These are phyloP conservation scores for Xylaria sp. DNA, from an alignment of 2,329 filamentous ascomycete species.

Conservation along the genomic window DNA sequence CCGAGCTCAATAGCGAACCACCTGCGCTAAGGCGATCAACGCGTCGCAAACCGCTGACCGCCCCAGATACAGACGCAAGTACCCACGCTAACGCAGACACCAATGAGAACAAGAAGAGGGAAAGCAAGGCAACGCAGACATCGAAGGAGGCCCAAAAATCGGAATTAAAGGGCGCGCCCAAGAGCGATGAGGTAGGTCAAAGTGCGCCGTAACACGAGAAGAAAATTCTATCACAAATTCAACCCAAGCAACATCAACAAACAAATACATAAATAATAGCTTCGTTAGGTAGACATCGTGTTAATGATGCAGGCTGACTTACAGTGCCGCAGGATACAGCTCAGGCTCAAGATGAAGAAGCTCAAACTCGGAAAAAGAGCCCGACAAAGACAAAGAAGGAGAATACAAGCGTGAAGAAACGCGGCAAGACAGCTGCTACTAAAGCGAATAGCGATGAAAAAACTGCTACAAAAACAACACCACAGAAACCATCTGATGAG, in stretches of 20 bases:
- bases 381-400: conserved; percentile 16
- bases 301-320: background rate
- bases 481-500: conserved; percentile 29
- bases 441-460: conserved; percentile 21
- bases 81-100: conserved; percentile 6
- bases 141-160: background rate
- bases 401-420: conserved; percentile 24
- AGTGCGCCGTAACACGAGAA: conserved; percentile 24
- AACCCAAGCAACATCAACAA: background rate
- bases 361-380: background rate
- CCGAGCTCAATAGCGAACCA: conserved; percentile 20
- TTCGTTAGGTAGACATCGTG: background rate
- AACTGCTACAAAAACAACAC: too few relatives aligned
- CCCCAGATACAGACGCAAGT: background rate
- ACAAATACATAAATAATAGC: too few relatives aligned
- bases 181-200: conserved; percentile 25
- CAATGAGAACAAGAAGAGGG: conserved; percentile 3
- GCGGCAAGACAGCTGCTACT: conserved; percentile 17
- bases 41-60: conserved; percentile 34
- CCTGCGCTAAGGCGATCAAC: conserved; percentile 35
- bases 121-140: background rate
- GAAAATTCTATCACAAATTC: too few relatives aligned
- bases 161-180: background rate
- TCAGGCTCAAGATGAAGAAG: background rate
- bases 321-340: background rate